Evolutionary conservation across 495 filamentous ascomycete genomes (phyloP).

Genomic region (Neurospora hispaniola): DNA sequence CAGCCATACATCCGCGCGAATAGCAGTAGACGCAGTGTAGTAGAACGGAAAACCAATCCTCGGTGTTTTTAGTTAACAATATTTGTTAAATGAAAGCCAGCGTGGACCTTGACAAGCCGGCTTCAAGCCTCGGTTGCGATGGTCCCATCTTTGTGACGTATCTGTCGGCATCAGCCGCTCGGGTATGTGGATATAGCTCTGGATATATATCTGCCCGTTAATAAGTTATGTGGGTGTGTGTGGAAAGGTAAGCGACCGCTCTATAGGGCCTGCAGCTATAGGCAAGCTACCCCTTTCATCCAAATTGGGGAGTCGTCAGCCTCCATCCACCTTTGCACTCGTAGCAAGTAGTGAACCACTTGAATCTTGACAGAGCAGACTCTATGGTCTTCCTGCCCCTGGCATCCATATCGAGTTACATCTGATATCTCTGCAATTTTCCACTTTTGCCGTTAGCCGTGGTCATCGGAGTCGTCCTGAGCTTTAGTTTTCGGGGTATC

Average conservation of each 20-base stretch:
- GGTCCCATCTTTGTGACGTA: background rate
- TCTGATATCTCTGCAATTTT: background rate
- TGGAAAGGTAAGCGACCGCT: background rate
- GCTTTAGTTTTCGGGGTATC: background rate
- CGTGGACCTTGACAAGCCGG: background rate
- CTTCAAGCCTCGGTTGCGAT: background rate
- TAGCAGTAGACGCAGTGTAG: background rate
- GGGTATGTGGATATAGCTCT: background rate
- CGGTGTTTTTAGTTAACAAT: too few relatives aligned
- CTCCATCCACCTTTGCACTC: background rate
- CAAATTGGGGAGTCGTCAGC: background rate
- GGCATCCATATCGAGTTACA: background rate
- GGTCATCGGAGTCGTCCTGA: background rate
- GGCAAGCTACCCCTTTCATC: background rate
- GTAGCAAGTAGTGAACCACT: background rate
- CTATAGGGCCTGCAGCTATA: background rate
- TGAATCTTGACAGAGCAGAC: background rate
- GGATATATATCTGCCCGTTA: background rate
- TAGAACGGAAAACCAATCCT: background rate
- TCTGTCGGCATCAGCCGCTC: background rate
- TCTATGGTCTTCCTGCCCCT: background rate
- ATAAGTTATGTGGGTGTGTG: background rate
- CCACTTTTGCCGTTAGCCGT: background rate
- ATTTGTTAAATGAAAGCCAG: too few relatives aligned
- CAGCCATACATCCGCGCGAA: background rate